A percentile compares a stretch with the other conserved stretches of the same genome.
Conservation (phyloP, 2,329 filamentous ascomycete species). For the Aspergillus sp. region DNA sequence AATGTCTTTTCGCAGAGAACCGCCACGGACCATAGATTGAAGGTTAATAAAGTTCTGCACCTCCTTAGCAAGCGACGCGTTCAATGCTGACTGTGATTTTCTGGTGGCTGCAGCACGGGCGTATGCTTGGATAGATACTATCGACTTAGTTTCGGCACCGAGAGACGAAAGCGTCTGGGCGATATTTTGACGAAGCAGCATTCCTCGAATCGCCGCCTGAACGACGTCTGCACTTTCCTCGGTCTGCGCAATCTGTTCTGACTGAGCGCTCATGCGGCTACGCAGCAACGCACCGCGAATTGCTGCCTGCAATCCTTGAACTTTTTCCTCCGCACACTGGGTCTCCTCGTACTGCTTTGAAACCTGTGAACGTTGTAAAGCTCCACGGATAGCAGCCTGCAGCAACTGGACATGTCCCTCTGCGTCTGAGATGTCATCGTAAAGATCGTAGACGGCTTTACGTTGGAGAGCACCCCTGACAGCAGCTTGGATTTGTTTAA, state of each 20-base stretch:
- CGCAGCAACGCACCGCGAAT: slow-evolving; percentile 67
- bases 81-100: slow-evolving; percentile 39
- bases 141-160: slow-evolving; percentile 24
- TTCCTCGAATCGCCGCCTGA: slow-evolving; percentile 62
- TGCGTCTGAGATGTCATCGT: slow-evolving; percentile 62
- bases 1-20: slow-evolving; percentile 27
- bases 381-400: slow-evolving; percentile 62
- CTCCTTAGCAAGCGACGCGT: slow-evolving; percentile 42
- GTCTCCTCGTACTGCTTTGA: slow-evolving; percentile 24
- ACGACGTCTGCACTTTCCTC: slow-evolving; percentile 51
- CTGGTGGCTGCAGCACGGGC: slow-evolving; percentile 38
- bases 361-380: slow-evolving; percentile 20
- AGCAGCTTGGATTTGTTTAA: slow-evolving; percentile 56
- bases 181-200: slow-evolving; percentile 41
- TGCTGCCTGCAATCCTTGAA: slow-evolving; percentile 64
- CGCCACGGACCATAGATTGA: slow-evolving; percentile 49
- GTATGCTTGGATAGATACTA: slow-evolving; percentile 38
- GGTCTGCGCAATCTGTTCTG: slow-evolving; percentile 47
- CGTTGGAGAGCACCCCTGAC: slow-evolving; percentile 51
- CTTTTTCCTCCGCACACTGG: slow-evolving; percentile 51
- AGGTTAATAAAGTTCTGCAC: slow-evolving; percentile 43
- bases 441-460: slow-evolving; percentile 48
- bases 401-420: slow-evolving; percentile 53
- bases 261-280: slow-evolving; percentile 35
- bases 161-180: slow-evolving; percentile 27